phyloP scores from a whole-genome alignment of 2,329 filamentous ascomycete species.

The Neofusicoccum umdonicola region DNA sequence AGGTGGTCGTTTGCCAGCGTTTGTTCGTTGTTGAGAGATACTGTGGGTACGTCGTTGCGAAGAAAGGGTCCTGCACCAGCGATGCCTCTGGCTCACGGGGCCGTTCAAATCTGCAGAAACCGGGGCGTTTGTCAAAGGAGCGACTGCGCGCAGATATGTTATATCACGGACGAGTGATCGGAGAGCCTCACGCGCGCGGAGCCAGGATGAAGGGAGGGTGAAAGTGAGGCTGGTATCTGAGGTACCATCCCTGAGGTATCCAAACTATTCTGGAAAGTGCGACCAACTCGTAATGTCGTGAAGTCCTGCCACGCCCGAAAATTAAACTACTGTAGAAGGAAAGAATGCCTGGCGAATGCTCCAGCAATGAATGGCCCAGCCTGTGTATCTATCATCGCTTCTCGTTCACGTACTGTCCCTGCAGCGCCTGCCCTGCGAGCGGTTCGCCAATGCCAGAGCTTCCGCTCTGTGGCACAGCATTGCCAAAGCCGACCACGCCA shows the following conservation, averaged over 20 bases:
- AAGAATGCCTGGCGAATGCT: not conserved
- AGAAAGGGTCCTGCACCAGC: not conserved
- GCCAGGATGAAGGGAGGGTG: not conserved
- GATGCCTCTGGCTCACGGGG: no score
- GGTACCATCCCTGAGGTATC: not conserved
- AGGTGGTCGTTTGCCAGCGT: no score
- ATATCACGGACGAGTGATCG: not conserved
- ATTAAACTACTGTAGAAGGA: not conserved
- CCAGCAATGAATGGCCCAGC: not conserved
- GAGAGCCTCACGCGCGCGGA: not conserved
- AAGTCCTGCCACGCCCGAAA: slow-evolving; percentile 1
- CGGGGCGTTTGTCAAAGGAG: not conserved
- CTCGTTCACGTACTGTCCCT: slow-evolving; percentile 14
- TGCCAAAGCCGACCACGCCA: slow-evolving; percentile 36
- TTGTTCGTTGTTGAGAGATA: not conserved
- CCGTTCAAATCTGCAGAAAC: no score
- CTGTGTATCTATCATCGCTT: slow-evolving; percentile 2
- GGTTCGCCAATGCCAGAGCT: slow-evolving; percentile 35
- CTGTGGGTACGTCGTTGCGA: not conserved
- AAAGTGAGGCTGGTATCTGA: not conserved
- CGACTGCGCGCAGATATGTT: not conserved
- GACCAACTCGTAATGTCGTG: slow-evolving; percentile 10
- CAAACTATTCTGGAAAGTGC: not conserved
- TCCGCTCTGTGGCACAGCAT: slow-evolving; percentile 34
- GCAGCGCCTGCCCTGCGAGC: slow-evolving; percentile 20